These are phyloP conservation scores for Luzula sylvatica DNA, from an alignment of 176 grass and related monocot genomes.

Conservation along the genomic window DNA sequence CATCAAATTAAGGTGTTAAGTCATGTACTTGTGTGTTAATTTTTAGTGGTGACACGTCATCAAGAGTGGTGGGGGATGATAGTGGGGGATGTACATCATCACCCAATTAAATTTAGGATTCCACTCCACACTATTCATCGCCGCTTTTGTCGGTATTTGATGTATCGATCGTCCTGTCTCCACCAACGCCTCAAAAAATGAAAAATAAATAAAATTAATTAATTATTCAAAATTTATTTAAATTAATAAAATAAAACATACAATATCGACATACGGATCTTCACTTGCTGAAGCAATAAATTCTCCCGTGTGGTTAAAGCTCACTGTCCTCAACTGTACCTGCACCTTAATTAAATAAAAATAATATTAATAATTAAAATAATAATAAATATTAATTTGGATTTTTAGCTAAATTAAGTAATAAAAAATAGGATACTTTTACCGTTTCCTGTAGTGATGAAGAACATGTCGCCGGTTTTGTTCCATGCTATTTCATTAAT, in stretches of 20 bases:
- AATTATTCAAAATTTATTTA: constrained; percentile 11
- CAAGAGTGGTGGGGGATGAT: too few species aligned
- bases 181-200: constrained; percentile 78
- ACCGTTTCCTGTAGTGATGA: constrained; percentile 96
- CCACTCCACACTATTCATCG: constrained; percentile 98
- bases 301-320: constrained; percentile 88
- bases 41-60: too few species aligned
- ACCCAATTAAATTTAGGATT: constrained; percentile 98
- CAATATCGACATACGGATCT: constrained; percentile 98
- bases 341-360: constrained; percentile 10
- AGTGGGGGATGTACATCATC: too few species aligned
- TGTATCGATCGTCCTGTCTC: constrained; percentile 80
- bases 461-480: constrained; percentile 97
- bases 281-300: constrained; percentile 93
- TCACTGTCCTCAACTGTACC: constrained; percentile 89
- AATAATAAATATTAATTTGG: too few species aligned
- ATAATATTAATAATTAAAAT: too few species aligned
- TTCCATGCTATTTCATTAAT: constrained; percentile 99
- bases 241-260: constrained; percentile 30
- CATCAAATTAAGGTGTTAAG: too few species aligned
- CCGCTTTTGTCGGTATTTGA: constrained; percentile 91
- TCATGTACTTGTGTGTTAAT: too few species aligned
- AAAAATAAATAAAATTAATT: constrained; percentile 7
- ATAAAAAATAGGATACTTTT: not conserved
- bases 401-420: not conserved